Evolutionary conservation across 2,329 filamentous ascomycete genomes (phyloP).

Genomic region (Colletotrichum tropicale): DNA sequence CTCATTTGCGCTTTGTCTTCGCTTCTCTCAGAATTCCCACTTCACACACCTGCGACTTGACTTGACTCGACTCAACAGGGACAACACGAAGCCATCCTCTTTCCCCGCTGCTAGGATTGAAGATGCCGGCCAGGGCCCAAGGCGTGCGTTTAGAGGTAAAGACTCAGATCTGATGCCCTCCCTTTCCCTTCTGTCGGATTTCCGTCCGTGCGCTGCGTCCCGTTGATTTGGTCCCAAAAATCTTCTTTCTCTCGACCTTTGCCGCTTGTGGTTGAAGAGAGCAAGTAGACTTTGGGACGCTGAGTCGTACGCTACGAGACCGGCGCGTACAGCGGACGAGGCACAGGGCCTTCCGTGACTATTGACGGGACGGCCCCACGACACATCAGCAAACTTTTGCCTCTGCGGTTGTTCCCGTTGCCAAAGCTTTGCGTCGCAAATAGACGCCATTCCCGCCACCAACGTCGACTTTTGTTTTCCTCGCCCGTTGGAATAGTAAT

Average conservation of each 20-base stretch:
- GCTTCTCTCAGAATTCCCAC: neutral
- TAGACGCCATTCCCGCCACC: neutral
- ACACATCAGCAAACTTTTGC: constrained; percentile 9
- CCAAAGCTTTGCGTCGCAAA: neutral
- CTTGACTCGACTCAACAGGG: neutral
- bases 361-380: neutral
- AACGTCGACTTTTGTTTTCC: neutral
- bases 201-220: constrained; percentile 7
- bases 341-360: neutral
- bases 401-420: constrained; percentile 9
- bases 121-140: neutral
- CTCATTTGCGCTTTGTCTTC: neutral
- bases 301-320: neutral
- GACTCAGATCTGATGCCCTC: constrained; percentile 8
- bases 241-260: neutral
- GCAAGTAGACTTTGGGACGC: neutral
- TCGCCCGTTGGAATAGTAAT: neutral
- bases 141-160: constrained; percentile 3
- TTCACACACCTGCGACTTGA: neutral
- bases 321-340: neutral
- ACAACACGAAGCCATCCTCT: neutral
- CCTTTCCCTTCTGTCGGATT: constrained; percentile 11
- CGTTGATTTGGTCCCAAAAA: neutral
- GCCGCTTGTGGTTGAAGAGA: neutral
- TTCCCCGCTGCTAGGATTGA: neutral